These are phyloP conservation scores for Mycosphaerella arachidis DNA, from an alignment of 2,329 filamentous ascomycete species.

Conservation along the genomic window DNA sequence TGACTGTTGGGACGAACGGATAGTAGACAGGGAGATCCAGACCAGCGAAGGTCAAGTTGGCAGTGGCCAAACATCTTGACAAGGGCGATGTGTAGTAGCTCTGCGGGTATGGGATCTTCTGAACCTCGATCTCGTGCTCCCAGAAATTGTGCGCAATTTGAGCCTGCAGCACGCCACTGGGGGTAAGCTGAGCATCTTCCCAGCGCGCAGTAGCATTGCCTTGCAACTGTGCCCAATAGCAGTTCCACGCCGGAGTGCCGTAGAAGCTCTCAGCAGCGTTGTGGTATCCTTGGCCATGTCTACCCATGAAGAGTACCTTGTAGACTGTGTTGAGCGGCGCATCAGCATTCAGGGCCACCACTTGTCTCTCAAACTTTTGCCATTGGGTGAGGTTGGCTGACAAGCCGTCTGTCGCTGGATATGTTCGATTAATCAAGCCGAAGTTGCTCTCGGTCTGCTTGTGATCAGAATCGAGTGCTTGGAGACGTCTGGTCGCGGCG, in stretches of 20 bases:
- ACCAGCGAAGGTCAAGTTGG: slow-evolving; percentile 56
- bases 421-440: slow-evolving; percentile 60
- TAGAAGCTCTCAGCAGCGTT: slow-evolving; percentile 63
- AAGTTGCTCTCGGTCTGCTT: slow-evolving; percentile 57
- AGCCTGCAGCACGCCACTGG: slow-evolving; percentile 54
- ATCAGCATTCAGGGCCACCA: slow-evolving; percentile 53
- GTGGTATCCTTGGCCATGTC: slow-evolving; percentile 64
- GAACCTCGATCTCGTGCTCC: slow-evolving; percentile 48
- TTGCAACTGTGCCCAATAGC: slow-evolving; percentile 59
- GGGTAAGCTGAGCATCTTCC: slow-evolving; percentile 60
- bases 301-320: slow-evolving; percentile 65
- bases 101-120: slow-evolving; percentile 58
- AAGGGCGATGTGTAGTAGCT: slow-evolving; percentile 64
- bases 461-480: slow-evolving; percentile 2
- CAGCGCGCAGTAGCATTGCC: slow-evolving; percentile 62
- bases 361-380: slow-evolving; percentile 59
- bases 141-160: slow-evolving; percentile 58
- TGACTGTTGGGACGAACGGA: slow-evolving; percentile 57
- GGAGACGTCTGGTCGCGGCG: neutral
- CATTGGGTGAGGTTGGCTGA: slow-evolving; percentile 55
- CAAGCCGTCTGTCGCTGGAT: slow-evolving; percentile 48
- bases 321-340: slow-evolving; percentile 54
- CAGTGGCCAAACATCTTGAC: slow-evolving; percentile 58
- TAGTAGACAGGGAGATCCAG: slow-evolving; percentile 49
- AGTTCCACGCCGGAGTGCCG: slow-evolving; percentile 64